Evolutionary conservation across 2,329 filamentous ascomycete genomes (phyloP), one percentile per base, ranked within the genome.

Genomic region (Trichophyton schoenleinii): DNA sequence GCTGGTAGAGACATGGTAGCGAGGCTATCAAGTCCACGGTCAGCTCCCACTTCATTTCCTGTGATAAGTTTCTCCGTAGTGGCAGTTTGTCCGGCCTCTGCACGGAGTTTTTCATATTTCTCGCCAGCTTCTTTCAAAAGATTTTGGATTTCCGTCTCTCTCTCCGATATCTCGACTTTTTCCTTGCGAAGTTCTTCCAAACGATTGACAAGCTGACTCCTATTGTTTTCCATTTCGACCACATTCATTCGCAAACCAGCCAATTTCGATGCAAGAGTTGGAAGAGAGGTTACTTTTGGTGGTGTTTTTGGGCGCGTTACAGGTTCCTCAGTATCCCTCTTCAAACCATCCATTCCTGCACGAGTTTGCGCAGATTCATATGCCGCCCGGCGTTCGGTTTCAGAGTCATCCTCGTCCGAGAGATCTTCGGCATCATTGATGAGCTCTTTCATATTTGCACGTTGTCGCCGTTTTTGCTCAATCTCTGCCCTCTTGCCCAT

Each of bases 301-400:
- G 87, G 87, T 1, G 85, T 85, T 61, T 79, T 83, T 15, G 77
- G 74, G 46, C 78, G 70, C 55, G 70, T 65, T 38, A 64, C 64
- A 46, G 58, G 62, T 58, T 64, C 66, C 64, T 74, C 73, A 60
- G 75, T 75, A 42, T 77, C 67, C 52, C 72, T 72, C 53, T 75
- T 72, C 22, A 87, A 69, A 0, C 85, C 87, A 68, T 92, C 91
- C 76, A 94, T 87, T n/a, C 90, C 92, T 2, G 89, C 88, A 20
- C 87, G 83, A 7, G 89, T 91, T 75, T 97, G 92, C 3, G 89
- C 87, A 9, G 85, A 83, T 73, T 96, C 91, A 74, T 95, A 97
- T 0, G 89, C 91, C 1, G 87, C 89, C 62, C 86, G 85, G 15
- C 82, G 77, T 66, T 83, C 82, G 42, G 79, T 72, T 64, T 86